Evolutionary conservation across 1,139 yeast species (phyloP).

Genomic region (Geotrichum carabidarum): DNA sequence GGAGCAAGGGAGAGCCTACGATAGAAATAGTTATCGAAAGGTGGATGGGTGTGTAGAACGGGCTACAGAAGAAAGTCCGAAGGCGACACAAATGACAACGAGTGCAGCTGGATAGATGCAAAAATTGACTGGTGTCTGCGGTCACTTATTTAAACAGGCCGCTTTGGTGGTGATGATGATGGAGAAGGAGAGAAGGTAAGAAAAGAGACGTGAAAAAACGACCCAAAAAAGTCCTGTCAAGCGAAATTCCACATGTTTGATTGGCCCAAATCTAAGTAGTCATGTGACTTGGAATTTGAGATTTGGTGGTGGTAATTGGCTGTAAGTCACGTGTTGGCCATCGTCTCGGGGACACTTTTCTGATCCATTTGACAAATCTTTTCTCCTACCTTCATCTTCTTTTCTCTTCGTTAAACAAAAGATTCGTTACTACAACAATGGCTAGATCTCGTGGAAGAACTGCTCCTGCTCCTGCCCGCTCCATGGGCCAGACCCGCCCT

Average conservation of each 20-base stretch:
- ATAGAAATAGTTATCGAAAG: background rate
- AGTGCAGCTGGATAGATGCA: background rate
- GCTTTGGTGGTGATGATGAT: background rate
- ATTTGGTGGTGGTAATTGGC: background rate
- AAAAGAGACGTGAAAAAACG: background rate
- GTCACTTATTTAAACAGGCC: background rate
- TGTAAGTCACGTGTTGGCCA: background rate
- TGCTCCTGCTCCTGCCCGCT: conserved; percentile 39
- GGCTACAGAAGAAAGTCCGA: background rate
- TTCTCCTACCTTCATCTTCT: background rate
- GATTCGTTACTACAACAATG: conserved; percentile 36
- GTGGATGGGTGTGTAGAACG: background rate
- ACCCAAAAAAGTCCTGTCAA: background rate
- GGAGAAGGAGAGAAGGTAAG: background rate
- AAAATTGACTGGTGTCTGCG: background rate
- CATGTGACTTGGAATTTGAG: background rate
- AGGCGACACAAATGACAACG: background rate
- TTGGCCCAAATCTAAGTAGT: background rate
- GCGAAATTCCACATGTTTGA: background rate
- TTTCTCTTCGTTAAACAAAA: background rate
- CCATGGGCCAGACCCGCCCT: conserved; percentile 55
- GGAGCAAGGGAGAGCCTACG: background rate
- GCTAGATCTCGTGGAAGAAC: conserved; percentile 50
- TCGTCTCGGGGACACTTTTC: background rate
- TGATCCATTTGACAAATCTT: background rate